phyloP scores from a whole-genome alignment of 352 stramenopile species.

The Phytophthora parvispora region DNA sequence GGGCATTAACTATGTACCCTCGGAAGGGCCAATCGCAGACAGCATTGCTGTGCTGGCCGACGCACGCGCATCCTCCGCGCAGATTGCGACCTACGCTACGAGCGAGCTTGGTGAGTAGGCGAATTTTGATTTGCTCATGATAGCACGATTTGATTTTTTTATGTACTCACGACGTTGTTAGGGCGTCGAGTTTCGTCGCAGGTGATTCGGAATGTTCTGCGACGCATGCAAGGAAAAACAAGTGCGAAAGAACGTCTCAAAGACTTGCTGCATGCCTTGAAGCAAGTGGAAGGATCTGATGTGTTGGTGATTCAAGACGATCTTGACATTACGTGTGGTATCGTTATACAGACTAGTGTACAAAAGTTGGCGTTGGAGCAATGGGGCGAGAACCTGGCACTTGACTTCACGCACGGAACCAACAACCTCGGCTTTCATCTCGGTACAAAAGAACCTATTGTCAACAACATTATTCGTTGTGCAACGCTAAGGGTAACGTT shows the following conservation, averaged over 20 bases:
- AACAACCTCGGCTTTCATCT: neutral
- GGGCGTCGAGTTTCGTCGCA: constrained; percentile 4
- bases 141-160: too few species aligned
- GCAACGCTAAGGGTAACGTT: too few species aligned
- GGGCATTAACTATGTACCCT: too few species aligned
- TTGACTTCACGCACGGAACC: neutral
- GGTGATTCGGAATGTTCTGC: constrained; percentile 2
- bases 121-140: neutral
- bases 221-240: neutral
- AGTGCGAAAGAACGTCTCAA: constrained; percentile 1
- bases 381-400: neutral
- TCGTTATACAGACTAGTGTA: neutral
- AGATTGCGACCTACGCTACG: too few species aligned
- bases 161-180: neutral
- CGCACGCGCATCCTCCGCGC: too few species aligned
- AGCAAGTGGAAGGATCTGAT: constrained; percentile 2
- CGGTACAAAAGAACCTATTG: neutral
- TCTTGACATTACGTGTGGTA: constrained; percentile 4
- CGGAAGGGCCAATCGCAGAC: too few species aligned
- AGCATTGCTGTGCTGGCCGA: too few species aligned
- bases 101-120: constrained; percentile 3
- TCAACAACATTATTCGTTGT: too few species aligned
- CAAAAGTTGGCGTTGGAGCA: neutral
- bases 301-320: constrained; percentile 12
- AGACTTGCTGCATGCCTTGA: constrained; percentile 1